Base-by-base conservation (phyloP, 768 basidiomycete species). In the Boletus rubropictus region DNA sequence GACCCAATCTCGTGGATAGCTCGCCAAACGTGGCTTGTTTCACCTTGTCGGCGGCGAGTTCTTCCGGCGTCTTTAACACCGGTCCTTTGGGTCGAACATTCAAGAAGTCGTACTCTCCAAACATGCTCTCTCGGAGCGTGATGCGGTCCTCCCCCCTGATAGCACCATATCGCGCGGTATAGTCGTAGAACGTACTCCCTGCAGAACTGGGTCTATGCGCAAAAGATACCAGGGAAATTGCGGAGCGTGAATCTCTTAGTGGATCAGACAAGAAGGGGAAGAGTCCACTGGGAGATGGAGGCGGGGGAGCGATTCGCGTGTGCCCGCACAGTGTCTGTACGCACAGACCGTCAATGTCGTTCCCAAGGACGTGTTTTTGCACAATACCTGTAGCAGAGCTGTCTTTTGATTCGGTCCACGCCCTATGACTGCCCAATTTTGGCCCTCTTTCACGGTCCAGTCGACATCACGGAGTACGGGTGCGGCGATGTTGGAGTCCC, bases 101-200 rank as follows among this genome's bases (percentile, higher is more conserved):
- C 48, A 43, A 59, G 61, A 49, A 74, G 44, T 67, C 68, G 32
- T 68, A 73, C 50, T 81, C 76, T 3, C 78, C 74, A 51, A 81
- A 76, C 69, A 92, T 76, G 48, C 76, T 82, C 56, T 93, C 73
- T 7, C 83, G 72, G 20, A 94, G 74, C 0, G 93, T 90, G 43
- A 82, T 63, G 24, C 78, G 76, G 59, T 95, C 94, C 59, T 86
- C 89, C 15, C 95, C 93, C 15, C 86, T 73, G 32, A 92, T 78
- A 0, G 89, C 86, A 18, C 89, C 91, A 61, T 97, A 98, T 3
- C 93, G 81, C 3, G 93, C 91, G 0, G 91, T 87, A 59, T 86
- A 96, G 67, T 98, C 94, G 50, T 87, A 86, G 69, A 98, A 98
- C 10, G 78, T 87, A 7, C 84, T 82, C 0, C 79, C 79, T 0